A percentile compares a stretch with the other conserved stretches of the same genome.
Conservation (phyloP, 2,329 filamentous ascomycete species). For the Lecanosticta acicola region DNA sequence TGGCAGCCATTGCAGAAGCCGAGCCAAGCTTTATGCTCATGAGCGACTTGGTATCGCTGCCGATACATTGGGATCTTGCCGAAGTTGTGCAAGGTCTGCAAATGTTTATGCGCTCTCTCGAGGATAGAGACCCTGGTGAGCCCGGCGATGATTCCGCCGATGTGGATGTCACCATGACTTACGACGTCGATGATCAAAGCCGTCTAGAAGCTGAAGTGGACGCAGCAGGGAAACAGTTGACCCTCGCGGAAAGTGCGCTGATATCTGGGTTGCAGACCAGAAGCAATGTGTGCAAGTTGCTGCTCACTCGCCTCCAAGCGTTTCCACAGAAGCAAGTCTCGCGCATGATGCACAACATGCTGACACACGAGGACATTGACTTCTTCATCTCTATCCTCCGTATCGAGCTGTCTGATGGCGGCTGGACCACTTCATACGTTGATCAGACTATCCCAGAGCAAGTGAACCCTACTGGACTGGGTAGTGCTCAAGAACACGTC, state of each 20-base stretch:
- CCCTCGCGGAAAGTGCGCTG: conserved; percentile 62
- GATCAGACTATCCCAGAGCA: conserved; percentile 47
- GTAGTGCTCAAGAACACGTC: conserved; percentile 46
- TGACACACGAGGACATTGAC: conserved; percentile 63
- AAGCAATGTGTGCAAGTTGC: conserved; percentile 59
- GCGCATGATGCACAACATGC: conserved; percentile 56
- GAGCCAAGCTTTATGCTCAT: conserved; percentile 65
- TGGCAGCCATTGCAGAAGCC: conserved; percentile 57
- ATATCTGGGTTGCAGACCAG: conserved; percentile 59
- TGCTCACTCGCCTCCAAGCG: conserved; percentile 63
- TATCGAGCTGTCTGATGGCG: conserved; percentile 65
- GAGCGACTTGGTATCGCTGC: conserved; percentile 56
- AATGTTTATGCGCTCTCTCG: conserved; percentile 63
- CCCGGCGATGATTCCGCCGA: conserved; percentile 15
- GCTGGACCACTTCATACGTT: conserved; percentile 69
- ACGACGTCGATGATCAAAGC: conserved; percentile 18
- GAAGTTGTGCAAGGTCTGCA: conserved; percentile 64
- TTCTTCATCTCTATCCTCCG: conserved; percentile 68
- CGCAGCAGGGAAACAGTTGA: conserved; percentile 51
- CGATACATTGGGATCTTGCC: conserved; percentile 58
- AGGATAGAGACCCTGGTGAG: conserved; percentile 32
- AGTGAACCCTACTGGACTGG: conserved; percentile 57
- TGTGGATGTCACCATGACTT: conserved; percentile 44
- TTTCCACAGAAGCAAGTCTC: conserved; percentile 58
- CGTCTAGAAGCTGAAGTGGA: conserved; percentile 37